Base-by-base conservation (phyloP, 805 yeast genomes). In the Brettanomyces anomalus region DNA sequence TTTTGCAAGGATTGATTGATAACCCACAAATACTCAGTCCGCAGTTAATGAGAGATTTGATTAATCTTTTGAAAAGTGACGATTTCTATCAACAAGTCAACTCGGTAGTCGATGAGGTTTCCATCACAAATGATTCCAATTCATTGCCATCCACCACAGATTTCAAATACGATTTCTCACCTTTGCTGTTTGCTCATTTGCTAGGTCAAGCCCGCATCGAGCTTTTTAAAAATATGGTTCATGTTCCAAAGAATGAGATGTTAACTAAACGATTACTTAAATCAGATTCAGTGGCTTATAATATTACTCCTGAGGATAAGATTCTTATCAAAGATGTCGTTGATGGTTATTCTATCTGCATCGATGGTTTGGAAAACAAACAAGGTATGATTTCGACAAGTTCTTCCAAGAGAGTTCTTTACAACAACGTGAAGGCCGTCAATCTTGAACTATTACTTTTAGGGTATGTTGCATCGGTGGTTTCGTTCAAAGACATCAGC, bases 391-490 rank as follows among this genome's bases (percentile, higher is more conserved):
- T 50, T 2, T 45, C 52, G 1, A 53, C 60, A 2, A 50, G 58
- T 8, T 46, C 46, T 37, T 51, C 51, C 30, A 57, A 63, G 46
- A 46, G 65, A 46, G 46, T 46, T 36, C 46, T 53, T 17, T 52
- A 54, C 28, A 55, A 50, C 28, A 43, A 51, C 14, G 47, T 56
- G 35, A 46, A 44, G 37, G 52, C 57, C 4, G 45, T 46, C 42
- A 73, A 76, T 18, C 61, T 84, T 30, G 81, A 82, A 55, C 70
- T 80, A n/a, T 68, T 85, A 6, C 71, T 78, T 5, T 71, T 77
- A 16, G 81, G 83, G 8, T 64, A 70, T 43, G 59, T 69, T 24
- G 62, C 71, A 18, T 75, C 73, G 19, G 60, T 67, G 34, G 64
- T 74, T 32, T 68, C 69, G 15, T 52, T 67, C n/a, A 67, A 66